Evolutionary conservation across 106 monocot species (phyloP).

Genomic region (Amphibolis antarctica): DNA sequence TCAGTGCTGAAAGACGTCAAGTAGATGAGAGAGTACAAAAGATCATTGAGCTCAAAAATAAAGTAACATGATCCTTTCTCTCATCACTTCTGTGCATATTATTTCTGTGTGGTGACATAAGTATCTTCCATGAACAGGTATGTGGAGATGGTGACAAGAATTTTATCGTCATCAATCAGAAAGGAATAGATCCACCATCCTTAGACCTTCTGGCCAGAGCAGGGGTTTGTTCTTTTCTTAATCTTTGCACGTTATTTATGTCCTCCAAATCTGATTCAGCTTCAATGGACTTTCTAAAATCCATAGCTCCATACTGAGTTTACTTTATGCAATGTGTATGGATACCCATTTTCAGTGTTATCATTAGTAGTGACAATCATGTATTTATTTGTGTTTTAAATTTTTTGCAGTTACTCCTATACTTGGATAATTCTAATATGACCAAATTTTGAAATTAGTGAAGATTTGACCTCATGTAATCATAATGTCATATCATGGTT

Average conservation of each 20-base stretch:
- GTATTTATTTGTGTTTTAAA: too few species aligned
- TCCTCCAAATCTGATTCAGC: background rate
- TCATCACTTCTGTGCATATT: background rate
- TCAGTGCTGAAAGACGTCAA: slow-evolving; percentile 89
- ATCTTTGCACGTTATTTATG: background rate
- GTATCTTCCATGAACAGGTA: slow-evolving; percentile 30
- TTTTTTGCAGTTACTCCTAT: too few species aligned
- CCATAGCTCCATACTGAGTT: too few species aligned
- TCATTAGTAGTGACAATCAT: too few species aligned
- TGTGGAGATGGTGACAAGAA: slow-evolving; percentile 65
- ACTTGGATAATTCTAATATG: too few species aligned
- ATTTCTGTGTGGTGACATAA: background rate
- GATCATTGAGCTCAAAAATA: slow-evolving; percentile 89
- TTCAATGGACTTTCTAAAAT: background rate
- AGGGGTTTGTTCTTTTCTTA: slow-evolving; percentile 53
- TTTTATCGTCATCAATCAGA: slow-evolving; percentile 97
- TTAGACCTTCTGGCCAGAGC: slow-evolving; percentile 88
- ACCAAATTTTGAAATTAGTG: too few species aligned
- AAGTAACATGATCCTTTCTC: slow-evolving; percentile 23
- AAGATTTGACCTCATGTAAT: background rate
- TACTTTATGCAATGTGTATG: too few species aligned
- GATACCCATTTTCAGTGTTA: too few species aligned
- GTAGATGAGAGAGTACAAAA: slow-evolving; percentile 81
- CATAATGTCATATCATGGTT: background rate
- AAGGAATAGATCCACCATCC: slow-evolving; percentile 98